Percentiles rank a stretch among this genome's conserved stretches.
Evolutionary conservation across 257 asterid genomes (phyloP).

Genomic region (Ocimum tenuiflorum): DNA sequence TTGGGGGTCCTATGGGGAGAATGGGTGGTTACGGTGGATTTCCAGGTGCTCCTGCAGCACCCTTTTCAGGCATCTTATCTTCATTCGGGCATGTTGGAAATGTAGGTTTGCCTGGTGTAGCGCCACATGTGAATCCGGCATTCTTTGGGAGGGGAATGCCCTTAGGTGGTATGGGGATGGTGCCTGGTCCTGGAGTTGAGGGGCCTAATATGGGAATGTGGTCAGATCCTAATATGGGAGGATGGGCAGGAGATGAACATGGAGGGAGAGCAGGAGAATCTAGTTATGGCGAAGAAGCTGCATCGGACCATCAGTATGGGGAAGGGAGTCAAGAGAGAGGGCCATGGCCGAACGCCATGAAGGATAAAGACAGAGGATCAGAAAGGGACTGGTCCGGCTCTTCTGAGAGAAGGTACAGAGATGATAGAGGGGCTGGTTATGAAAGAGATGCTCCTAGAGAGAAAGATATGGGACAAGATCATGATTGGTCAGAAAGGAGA

Average conservation of each 20-base stretch:
- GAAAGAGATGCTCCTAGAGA: slow-evolving; percentile 64
- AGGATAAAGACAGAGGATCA: slow-evolving; percentile 73
- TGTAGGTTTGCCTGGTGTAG: slow-evolving; percentile 91
- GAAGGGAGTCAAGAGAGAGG: slow-evolving; percentile 78
- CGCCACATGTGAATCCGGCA: slow-evolving; percentile 96
- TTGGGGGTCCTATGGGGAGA: slow-evolving; percentile 81
- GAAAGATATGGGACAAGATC: slow-evolving; percentile 65
- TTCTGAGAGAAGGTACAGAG: slow-evolving; percentile 68
- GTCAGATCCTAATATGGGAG: slow-evolving; percentile 73
- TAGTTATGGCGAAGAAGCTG: slow-evolving; percentile 82
- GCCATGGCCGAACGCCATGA: slow-evolving; percentile 45
- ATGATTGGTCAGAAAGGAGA: slow-evolving; percentile 79
- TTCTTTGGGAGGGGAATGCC: slow-evolving; percentile 94
- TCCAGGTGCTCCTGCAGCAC: slow-evolving; percentile 63
- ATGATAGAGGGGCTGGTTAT: slow-evolving; percentile 59
- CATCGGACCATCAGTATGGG: slow-evolving; percentile 74
- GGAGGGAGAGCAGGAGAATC: slow-evolving; percentile 83
- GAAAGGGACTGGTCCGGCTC: slow-evolving; percentile 86
- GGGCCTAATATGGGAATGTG: slow-evolving; percentile 93
- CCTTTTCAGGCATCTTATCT: slow-evolving; percentile 65
- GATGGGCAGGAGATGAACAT: slow-evolving; percentile 86
- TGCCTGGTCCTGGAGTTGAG: slow-evolving; percentile 66
- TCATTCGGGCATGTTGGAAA: slow-evolving; percentile 72
- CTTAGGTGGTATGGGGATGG: slow-evolving; percentile 88
- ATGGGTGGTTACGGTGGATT: slow-evolving; percentile 78